Percentiles rank a stretch among this genome's conserved stretches.
These are phyloP conservation scores for Phalaenopsis aphrodite DNA, from an alignment of 106 monocot genomes.

Conservation along the genomic window DNA sequence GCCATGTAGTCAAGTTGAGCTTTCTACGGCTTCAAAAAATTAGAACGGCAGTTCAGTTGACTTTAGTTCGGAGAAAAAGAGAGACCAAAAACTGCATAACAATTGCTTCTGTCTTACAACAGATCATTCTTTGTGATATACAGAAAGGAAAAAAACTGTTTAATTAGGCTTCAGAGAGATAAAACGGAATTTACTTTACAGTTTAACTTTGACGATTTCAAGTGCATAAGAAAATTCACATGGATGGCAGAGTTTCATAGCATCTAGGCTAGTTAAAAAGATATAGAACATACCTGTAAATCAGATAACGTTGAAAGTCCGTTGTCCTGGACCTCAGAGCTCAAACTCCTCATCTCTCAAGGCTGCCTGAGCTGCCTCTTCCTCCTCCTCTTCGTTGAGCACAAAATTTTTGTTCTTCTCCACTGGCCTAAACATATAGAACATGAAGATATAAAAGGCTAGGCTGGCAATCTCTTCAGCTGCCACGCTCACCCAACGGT, in stretches of 20 bases:
- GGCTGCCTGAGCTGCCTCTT: conserved; percentile 67
- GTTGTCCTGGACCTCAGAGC: conserved; percentile 26
- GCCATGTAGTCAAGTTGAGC: neutral
- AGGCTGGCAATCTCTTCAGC: conserved; percentile 62
- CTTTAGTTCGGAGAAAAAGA: neutral
- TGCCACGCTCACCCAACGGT: conserved; percentile 71
- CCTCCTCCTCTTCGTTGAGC: conserved; percentile 82
- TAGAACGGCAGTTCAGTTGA: neutral
- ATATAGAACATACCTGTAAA: neutral
- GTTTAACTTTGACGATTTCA: neutral
- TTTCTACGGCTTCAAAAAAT: neutral
- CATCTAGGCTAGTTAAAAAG: neutral
- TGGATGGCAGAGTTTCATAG: neutral
- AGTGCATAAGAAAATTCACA: neutral
- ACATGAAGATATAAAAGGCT: conserved; percentile 74
- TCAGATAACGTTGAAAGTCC: neutral
- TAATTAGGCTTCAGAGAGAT: neutral
- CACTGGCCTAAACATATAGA: conserved; percentile 79
- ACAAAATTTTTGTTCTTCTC: conserved; percentile 88
- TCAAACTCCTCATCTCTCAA: conserved; percentile 85
- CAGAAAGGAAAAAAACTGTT: neutral
- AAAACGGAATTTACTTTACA: neutral
- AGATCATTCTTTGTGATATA: neutral
- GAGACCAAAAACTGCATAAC: neutral
- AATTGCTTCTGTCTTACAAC: neutral